Conservation (phyloP, 768 basidiomycete species). For the Clavulina sp. region DNA sequence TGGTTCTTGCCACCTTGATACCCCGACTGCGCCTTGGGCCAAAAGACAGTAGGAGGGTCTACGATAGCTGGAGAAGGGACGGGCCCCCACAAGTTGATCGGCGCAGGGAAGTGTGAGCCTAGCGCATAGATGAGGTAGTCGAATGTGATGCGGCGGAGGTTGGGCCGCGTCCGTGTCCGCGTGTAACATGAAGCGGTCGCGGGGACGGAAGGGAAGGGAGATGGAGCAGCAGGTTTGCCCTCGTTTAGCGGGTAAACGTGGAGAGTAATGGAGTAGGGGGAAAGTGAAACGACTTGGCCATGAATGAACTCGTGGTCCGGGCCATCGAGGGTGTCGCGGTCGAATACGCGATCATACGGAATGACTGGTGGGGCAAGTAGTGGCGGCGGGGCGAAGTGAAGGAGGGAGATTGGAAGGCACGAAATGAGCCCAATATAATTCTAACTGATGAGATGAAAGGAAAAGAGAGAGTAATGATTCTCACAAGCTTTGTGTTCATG, state of each 20-base stretch:
- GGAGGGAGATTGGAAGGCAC: too few species aligned
- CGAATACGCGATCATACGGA: neutral
- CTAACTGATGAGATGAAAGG: too few species aligned
- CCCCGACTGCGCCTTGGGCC: too few species aligned
- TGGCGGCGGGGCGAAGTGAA: neutral
- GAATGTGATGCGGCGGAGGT: neutral
- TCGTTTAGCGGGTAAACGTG: too few species aligned
- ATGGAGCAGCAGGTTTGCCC: neutral
- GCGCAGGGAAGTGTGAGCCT: neutral
- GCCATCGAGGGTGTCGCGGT: neutral
- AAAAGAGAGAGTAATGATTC: neutral
- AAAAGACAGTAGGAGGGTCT: too few species aligned
- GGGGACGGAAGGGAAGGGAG: neutral
- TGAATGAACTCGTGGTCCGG: neutral
- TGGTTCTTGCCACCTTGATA: slow-evolving; percentile 16
- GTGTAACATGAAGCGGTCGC: neutral
- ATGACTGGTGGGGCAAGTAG: slow-evolving; percentile 2
- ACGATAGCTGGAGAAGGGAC: neutral
- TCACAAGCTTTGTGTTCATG: slow-evolving; percentile 5
- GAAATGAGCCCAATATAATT: too few species aligned
- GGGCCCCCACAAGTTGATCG: neutral
- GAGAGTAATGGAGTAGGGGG: neutral
- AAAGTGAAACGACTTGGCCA: neutral
- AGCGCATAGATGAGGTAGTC: slow-evolving; percentile 4
- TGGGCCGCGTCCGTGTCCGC: neutral